A percentile compares a stretch with the other conserved stretches of the same genome.
These are phyloP conservation scores for Paramecium caudatum DNA, from an alignment of 73 alveolate species.

Conservation along the genomic window DNA sequence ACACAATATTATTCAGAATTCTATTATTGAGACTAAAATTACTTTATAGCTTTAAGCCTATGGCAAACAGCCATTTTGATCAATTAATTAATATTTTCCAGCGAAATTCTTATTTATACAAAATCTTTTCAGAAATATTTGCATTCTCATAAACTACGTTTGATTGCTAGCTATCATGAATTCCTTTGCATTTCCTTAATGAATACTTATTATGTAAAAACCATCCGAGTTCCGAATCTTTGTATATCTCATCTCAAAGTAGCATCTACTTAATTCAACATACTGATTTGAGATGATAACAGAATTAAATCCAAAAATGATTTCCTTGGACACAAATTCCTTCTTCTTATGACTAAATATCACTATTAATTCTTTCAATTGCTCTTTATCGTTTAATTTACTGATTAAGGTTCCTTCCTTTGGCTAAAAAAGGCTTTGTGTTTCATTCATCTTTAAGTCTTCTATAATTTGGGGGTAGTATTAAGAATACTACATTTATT, in stretches of 20 bases:
- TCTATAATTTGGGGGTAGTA: not conserved
- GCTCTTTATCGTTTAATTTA: not conserved
- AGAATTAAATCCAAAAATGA: not conserved
- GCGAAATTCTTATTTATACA: not conserved
- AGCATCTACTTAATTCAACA: not conserved
- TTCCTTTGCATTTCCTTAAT: not conserved
- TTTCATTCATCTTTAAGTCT: not conserved
- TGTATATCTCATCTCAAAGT: not conserved
- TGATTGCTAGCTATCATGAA: not conserved
- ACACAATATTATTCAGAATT: not conserved
- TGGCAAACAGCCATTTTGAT: not conserved
- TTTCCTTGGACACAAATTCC: not conserved
- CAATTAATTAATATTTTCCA: not conserved
- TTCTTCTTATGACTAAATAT: not conserved
- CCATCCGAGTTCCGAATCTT: not conserved
- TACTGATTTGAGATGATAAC: not conserved
- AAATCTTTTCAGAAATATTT: not conserved
- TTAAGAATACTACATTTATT: not conserved
- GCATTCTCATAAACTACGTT: not conserved
- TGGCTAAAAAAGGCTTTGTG: not conserved
- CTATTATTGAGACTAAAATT: not conserved
- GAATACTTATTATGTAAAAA: not conserved
- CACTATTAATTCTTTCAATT: not conserved
- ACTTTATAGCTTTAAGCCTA: not conserved
- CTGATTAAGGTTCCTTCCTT: not conserved